Base-by-base conservation (phyloP, 75 land plant species). In the Pseudotsuga menziesii region DNA sequence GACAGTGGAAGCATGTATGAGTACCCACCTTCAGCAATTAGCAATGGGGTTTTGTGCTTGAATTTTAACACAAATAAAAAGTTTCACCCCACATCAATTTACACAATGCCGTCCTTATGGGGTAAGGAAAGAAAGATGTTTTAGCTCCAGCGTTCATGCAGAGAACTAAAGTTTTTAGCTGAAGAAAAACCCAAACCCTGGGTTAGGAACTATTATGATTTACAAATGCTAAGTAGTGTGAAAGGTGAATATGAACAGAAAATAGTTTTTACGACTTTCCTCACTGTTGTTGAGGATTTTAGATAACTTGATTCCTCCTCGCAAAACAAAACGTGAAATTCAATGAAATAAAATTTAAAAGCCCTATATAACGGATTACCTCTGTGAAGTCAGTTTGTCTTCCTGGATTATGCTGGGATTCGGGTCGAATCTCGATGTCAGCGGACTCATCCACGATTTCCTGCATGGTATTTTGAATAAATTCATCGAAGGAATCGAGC, bases 401-500 rank as follows among this genome's bases (percentile, higher is more conserved):
- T 9, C 98, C 98, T 36, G 99, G 99, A 61, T 97, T 94, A 78
- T 97, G 99, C 85, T 97, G 99, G 4, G 98, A 92, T 81, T 97
- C 98, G 54, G 98, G 98, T 4, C 88, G 87, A 62, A 97, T 92
- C 87, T 94, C 98, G 75, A 97, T 94, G 15, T 94, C 95, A 7
- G 92, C 88, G 0, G 98, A 94, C 82, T 97, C 99, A 78, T 97
- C 99, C 2, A 97, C 99, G 58, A 97, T 97, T 64, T 97, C 99
- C 74, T 97, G 99, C 98, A 97, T 94, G 3, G 99, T 97, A 76
- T 97, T 97, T 89, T 94, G 98, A 61, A 97, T 97, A 84, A 97
- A 97, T 85, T 97, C 98, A 74, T 97, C 99, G 84, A 97, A 97
- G 1, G 99, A 97, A 36, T 97, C 99, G 56, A 97, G 94, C 85